phyloP scores from a whole-genome alignment of 2,329 filamentous ascomycete genomes.

The Aspergillus fructus region DNA sequence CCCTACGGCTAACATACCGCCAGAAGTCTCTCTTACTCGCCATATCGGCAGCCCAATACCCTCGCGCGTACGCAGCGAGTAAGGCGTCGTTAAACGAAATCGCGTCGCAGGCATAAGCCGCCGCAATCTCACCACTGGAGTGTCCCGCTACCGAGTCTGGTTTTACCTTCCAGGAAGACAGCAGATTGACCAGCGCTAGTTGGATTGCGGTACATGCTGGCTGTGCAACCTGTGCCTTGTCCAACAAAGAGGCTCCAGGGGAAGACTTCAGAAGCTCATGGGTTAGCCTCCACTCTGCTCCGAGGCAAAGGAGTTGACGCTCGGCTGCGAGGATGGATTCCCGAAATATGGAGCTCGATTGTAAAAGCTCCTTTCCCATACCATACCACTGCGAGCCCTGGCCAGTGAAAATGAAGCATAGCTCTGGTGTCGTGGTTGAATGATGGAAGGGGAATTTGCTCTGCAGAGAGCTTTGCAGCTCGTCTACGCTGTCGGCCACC shows the following conservation, averaged over 20 bases:
- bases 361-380: neutral
- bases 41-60: too few relatives aligned
- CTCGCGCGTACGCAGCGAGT: conserved; percentile 10
- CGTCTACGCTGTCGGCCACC: neutral
- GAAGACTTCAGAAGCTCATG: neutral
- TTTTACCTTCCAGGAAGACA: conserved; percentile 1
- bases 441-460: too few relatives aligned
- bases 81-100: conserved; percentile 17
- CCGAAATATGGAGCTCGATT: neutral
- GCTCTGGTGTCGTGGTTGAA: too few relatives aligned
- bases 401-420: neutral
- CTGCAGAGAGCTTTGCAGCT: neutral
- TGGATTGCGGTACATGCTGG: neutral
- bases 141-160: conserved; percentile 26
- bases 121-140: conserved; percentile 32
- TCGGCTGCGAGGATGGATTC: neutral
- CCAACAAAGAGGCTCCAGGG: neutral
- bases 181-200: neutral
- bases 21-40: neutral
- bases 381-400: neutral
- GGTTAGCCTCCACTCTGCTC: neutral
- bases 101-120: conserved; percentile 25
- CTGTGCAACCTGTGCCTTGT: neutral
- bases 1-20: conserved; percentile 14
- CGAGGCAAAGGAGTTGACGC: neutral